Evolutionary conservation across 805 yeast genomes (phyloP).

Genomic region (Suhomyces prunicola): DNA sequence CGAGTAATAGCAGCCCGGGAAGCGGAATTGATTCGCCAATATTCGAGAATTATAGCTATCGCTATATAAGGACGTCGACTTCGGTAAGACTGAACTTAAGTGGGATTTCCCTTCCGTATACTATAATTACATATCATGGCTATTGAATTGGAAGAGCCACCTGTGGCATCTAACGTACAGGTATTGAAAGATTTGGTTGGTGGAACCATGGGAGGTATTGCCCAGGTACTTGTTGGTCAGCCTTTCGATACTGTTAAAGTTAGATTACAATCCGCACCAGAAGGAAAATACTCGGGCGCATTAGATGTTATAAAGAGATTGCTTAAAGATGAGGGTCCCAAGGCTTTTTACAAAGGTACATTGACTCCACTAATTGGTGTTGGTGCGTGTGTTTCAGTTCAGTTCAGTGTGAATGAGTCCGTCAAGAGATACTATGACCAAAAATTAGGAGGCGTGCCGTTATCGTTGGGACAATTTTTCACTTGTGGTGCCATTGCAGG

Average conservation of each 20-base stretch:
- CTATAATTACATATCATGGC: constrained; percentile 23
- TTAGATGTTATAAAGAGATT: constrained; percentile 72
- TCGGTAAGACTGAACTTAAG: background rate
- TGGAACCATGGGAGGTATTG: constrained; percentile 93
- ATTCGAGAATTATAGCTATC: background rate
- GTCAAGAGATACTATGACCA: constrained; percentile 76
- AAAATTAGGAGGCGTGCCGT: constrained; percentile 42
- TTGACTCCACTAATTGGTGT: constrained; percentile 50
- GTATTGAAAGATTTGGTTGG: constrained; percentile 79
- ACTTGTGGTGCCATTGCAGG: constrained; percentile 91
- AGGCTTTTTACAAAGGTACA: constrained; percentile 45
- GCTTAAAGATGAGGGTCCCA: constrained; percentile 43
- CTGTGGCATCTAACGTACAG: constrained; percentile 33
- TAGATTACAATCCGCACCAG: constrained; percentile 81
- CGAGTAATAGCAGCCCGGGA: background rate
- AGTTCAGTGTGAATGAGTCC: constrained; percentile 90
- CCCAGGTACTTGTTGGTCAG: constrained; percentile 94
- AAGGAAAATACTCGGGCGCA: constrained; percentile 71
- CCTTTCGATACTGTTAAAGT: constrained; percentile 96
- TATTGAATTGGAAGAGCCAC: constrained; percentile 44
- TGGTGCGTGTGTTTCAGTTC: constrained; percentile 97
- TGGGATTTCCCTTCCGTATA: background rate
- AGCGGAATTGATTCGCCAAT: background rate
- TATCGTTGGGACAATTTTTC: constrained; percentile 68
- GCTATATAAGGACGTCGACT: background rate